These are phyloP conservation scores for Marasmius sp. DNA, from an alignment of 1,284 basidiomycete species.

Conservation along the genomic window DNA sequence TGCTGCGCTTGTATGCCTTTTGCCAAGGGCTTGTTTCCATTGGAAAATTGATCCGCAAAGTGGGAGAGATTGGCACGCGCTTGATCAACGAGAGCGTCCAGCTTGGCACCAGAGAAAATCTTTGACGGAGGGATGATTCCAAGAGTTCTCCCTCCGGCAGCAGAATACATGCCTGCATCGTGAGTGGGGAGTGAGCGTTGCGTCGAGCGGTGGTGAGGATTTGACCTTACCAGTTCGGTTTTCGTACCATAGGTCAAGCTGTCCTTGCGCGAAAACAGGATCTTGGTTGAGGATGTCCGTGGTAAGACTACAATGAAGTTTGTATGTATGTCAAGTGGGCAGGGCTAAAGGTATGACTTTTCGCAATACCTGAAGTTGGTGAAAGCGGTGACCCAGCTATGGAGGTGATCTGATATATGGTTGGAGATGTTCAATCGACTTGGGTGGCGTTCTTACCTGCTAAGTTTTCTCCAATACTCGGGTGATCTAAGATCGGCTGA, in stretches of 20 bases:
- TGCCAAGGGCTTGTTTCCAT: conserved; percentile 27
- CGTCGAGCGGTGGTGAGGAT: not conserved
- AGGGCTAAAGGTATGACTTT: not conserved
- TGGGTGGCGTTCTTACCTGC: conserved; percentile 18
- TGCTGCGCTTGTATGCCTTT: conserved; percentile 30
- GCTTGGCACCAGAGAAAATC: conserved; percentile 18
- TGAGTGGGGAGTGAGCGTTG: not conserved
- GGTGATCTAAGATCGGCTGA: conserved; percentile 19
- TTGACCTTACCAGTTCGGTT: conserved; percentile 25
- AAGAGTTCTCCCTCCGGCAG: conserved; percentile 24
- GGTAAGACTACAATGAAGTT: conserved; percentile 20
- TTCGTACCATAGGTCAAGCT: conserved; percentile 25
- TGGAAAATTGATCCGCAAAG: conserved; percentile 28
- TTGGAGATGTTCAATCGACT: not conserved
- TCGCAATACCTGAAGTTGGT: conserved; percentile 26
- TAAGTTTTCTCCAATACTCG: conserved; percentile 28
- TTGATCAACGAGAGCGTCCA: conserved; percentile 18
- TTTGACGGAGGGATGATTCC: conserved; percentile 26
- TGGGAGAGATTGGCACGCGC: conserved; percentile 19
- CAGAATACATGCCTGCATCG: conserved; percentile 24
- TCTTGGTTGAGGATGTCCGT: conserved; percentile 25
- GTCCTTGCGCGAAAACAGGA: conserved; percentile 19
- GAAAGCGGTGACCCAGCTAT: conserved; percentile 30
- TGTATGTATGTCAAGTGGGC: not conserved
- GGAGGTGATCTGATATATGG: conserved; percentile 26